Conservation (phyloP, 1,284 basidiomycete species). For the Boletus semigastroideus region DNA sequence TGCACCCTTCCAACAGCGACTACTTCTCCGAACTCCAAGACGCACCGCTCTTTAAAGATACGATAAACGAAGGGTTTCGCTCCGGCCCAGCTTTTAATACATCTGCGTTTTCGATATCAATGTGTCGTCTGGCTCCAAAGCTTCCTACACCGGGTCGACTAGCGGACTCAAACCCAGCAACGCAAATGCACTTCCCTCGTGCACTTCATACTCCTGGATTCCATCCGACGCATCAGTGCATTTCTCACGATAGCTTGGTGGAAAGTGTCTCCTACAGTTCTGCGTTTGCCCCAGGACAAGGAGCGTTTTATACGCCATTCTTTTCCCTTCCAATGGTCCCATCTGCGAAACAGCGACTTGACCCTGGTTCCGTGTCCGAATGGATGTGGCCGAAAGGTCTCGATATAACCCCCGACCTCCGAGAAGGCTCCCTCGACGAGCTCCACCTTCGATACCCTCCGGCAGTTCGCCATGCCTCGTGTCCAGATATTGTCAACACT, state of each 20-base stretch:
- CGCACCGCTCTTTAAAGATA: conserved; percentile 17
- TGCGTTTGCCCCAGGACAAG: conserved; percentile 9
- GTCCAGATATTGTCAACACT: conserved; percentile 9
- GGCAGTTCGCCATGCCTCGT: conserved; percentile 3
- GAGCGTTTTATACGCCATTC: conserved; percentile 11
- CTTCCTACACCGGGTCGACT: conserved; percentile 14
- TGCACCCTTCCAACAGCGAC: conserved; percentile 4
- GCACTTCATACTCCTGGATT: conserved; percentile 9
- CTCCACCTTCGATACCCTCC: conserved; percentile 7
- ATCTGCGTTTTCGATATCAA: conserved; percentile 23
- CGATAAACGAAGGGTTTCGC: conserved; percentile 12
- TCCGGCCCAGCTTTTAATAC: conserved; percentile 9
- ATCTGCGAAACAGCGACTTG: conserved; percentile 16
- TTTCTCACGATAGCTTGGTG: conserved; percentile 11
- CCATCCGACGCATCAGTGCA: conserved; percentile 18
- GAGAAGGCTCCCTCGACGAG: conserved; percentile 13
- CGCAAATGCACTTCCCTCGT: conserved; percentile 8
- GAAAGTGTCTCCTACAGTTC: conserved; percentile 7
- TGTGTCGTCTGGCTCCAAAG: conserved; percentile 23
- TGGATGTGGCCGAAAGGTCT: conserved; percentile 26
- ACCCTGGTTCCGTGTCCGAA: conserved; percentile 3
- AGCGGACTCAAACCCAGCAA: conserved; percentile 11
- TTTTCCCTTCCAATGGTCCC: conserved; percentile 14
- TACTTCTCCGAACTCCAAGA: conserved; percentile 19
- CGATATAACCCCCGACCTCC: conserved; percentile 8